phyloP scores from a whole-genome alignment of 495 filamentous ascomycete species.

The Cairneyella variabilis region DNA sequence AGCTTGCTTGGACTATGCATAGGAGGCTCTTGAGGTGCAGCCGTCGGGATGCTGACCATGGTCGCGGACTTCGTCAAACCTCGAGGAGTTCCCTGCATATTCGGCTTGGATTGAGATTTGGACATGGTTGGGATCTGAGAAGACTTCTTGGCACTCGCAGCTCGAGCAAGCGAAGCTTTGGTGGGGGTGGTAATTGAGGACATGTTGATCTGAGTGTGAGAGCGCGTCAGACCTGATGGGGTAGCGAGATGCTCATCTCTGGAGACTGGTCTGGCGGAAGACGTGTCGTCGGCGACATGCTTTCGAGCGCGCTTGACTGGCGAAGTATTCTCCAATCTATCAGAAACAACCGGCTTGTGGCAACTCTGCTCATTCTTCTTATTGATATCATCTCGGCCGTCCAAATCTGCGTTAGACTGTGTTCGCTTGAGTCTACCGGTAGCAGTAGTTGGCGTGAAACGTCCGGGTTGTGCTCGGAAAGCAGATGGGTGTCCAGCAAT shows the following conservation, averaged over 20 bases:
- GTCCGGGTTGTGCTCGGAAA: constrained; percentile 61
- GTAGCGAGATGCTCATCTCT: constrained; percentile 33
- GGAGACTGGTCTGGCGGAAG: constrained; percentile 38
- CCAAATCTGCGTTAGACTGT: constrained; percentile 69
- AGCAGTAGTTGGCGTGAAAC: constrained; percentile 44
- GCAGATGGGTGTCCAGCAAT: constrained; percentile 81
- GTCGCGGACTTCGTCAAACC: constrained; percentile 32
- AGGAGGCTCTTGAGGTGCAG: neutral
- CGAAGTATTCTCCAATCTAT: constrained; percentile 28
- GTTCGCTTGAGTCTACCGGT: constrained; percentile 62
- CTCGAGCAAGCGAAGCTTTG: constrained; percentile 69
- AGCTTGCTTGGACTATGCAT: constrained; percentile 30
- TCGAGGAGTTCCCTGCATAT: constrained; percentile 12
- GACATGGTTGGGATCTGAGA: constrained; percentile 39
- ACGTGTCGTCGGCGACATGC: constrained; percentile 45
- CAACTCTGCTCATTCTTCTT: constrained; percentile 7
- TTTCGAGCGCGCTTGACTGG: constrained; percentile 26
- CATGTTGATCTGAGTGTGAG: constrained; percentile 34
- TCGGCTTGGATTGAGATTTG: constrained; percentile 23
- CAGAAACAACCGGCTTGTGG: constrained; percentile 20
- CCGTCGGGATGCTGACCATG: constrained; percentile 14
- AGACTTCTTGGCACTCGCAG: constrained; percentile 50
- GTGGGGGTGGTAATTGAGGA: constrained; percentile 70
- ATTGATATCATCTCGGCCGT: constrained; percentile 35
- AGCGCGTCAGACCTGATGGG: constrained; percentile 21